Conservation (phyloP, 1,139 yeast genomes). For the Pichia sp. region DNA sequence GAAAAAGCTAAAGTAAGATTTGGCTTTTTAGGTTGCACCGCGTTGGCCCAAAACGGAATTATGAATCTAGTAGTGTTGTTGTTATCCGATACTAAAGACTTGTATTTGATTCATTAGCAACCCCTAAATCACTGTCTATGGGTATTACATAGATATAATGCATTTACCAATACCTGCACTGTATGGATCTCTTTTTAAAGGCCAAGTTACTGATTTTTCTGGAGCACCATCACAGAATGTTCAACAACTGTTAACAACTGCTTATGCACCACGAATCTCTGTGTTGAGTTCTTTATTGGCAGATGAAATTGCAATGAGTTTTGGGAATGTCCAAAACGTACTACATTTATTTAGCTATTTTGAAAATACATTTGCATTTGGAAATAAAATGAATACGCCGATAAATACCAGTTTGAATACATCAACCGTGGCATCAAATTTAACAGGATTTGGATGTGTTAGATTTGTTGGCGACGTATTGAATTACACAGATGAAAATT, state of each 20-base stretch:
- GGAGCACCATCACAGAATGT: conserved; percentile 26
- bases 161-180: conserved; percentile 17
- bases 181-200: conserved; percentile 13
- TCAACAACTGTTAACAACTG: conserved; percentile 23
- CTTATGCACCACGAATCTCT: conserved; percentile 19
- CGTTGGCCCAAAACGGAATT: too few species aligned
- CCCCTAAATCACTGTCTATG: too few species aligned
- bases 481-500: neutral
- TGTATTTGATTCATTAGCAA: too few species aligned
- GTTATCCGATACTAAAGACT: too few species aligned
- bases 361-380: conserved; percentile 23
- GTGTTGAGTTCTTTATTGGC: conserved; percentile 14
- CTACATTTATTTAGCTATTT: conserved; percentile 23
- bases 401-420: neutral
- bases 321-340: conserved; percentile 5
- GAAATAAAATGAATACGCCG: conserved; percentile 9
- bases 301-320: conserved; percentile 10
- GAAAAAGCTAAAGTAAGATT: too few species aligned
- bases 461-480: conserved; percentile 15
- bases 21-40: too few species aligned
- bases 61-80: too few species aligned
- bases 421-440: neutral
- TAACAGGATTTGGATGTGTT: conserved; percentile 12
- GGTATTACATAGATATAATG: conserved; percentile 19
- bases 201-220: conserved; percentile 19